Evolutionary conservation across 345 rosid species (phyloP).

Genomic region (Pugionium dolabratum): DNA sequence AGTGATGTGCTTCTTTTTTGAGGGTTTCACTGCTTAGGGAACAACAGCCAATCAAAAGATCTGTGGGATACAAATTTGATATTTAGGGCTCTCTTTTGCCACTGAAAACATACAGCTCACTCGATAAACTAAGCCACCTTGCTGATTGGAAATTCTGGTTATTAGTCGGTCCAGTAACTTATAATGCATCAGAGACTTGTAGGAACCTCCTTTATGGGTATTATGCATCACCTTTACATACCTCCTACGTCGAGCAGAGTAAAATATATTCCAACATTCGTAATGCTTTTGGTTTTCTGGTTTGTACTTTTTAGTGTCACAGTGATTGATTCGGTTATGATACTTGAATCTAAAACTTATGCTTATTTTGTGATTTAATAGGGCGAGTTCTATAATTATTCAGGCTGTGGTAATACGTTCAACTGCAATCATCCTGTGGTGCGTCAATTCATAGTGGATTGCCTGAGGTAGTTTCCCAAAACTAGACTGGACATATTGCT

Average conservation of each 20-base stretch:
- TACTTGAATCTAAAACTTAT: slow-evolving; percentile 13
- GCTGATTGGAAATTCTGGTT: not conserved
- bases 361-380: slow-evolving; percentile 36
- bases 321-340: slow-evolving; percentile 3
- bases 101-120: not conserved
- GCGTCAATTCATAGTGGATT: slow-evolving; percentile 85
- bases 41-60: slow-evolving; percentile 14
- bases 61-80: not conserved
- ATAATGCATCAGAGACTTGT: slow-evolving; percentile 23
- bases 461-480: slow-evolving; percentile 64
- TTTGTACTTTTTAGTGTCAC: slow-evolving; percentile 6
- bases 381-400: slow-evolving; percentile 98
- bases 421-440: slow-evolving; percentile 98
- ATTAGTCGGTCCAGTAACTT: not conserved
- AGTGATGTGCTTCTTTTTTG: slow-evolving; percentile 4
- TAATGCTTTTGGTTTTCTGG: slow-evolving; percentile 13
- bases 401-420: slow-evolving; percentile 97
- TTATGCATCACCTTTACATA: slow-evolving; percentile 19
- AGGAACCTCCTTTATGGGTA: slow-evolving; percentile 1
- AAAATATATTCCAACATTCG: not conserved
- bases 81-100: not conserved
- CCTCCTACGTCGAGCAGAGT: not conserved
- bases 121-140: slow-evolving; percentile 6
- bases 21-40: slow-evolving; percentile 21
- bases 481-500: slow-evolving; percentile 10